These are phyloP conservation scores for Tricholomella constricta DNA, from an alignment of 768 basidiomycete species.

Conservation along the genomic window DNA sequence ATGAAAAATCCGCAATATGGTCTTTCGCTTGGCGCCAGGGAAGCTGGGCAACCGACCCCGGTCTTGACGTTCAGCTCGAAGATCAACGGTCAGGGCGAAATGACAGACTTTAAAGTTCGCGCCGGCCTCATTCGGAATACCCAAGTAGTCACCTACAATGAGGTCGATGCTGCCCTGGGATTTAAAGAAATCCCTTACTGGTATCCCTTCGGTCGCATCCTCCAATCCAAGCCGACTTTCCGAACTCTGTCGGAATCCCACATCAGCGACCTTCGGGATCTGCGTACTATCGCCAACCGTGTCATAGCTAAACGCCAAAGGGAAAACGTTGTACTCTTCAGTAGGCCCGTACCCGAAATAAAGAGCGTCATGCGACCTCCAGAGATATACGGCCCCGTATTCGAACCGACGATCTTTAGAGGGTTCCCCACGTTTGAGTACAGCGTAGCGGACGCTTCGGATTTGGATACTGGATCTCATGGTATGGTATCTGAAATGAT, in stretches of 20 bases:
- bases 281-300: constrained; percentile 21
- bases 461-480: constrained; percentile 44
- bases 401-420: constrained; percentile 35
- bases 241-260: constrained; percentile 22
- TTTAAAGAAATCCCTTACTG: background rate
- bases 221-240: constrained; percentile 3
- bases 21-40: constrained; percentile 40
- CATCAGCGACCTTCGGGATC: constrained; percentile 30
- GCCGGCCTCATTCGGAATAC: constrained; percentile 77
- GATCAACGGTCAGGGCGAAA: constrained; percentile 59
- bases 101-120: constrained; percentile 69
- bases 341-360: constrained; percentile 29
- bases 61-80: constrained; percentile 83
- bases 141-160: constrained; percentile 61
- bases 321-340: constrained; percentile 23
- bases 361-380: constrained; percentile 26
- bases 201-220: constrained; percentile 49
- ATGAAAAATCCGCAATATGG: constrained; percentile 44
- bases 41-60: constrained; percentile 44
- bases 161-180: constrained; percentile 58
- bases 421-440: constrained; percentile 60
- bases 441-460: constrained; percentile 31
- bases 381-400: constrained; percentile 30
- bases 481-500: constrained; percentile 76
- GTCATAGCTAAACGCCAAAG: constrained; percentile 19